Percentiles rank a stretch among this genome's conserved stretches.
Evolutionary conservation across 371 early-diverging fungal genomes (phyloP).

Genomic region (Mucor piriformis): DNA sequence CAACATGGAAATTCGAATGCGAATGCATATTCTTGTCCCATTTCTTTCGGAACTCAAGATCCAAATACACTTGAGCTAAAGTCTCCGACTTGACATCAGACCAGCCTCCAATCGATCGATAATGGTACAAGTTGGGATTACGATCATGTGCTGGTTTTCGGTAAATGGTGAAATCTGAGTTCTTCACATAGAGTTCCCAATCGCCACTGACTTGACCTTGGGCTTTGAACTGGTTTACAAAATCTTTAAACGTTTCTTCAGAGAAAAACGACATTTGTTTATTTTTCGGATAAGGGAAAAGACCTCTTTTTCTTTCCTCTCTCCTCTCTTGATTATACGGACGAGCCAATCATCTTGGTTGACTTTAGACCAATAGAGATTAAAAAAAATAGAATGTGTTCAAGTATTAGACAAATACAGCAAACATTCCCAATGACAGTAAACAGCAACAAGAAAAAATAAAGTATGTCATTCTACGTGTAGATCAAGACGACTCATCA

Average conservation of each 20-base stretch:
- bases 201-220: not conserved
- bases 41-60: conserved; percentile 48
- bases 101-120: conserved; percentile 34
- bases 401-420: no score
- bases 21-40: conserved; percentile 54
- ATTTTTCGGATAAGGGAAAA: no score
- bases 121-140: conserved; percentile 30
- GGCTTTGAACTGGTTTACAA: conserved; percentile 13
- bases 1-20: conserved; percentile 30
- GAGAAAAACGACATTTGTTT: conserved; percentile 23
- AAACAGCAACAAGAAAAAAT: no score
- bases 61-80: conserved; percentile 37
- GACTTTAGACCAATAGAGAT: no score
- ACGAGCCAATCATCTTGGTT: no score
- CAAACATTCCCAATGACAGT: no score
- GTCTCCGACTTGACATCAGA: conserved; percentile 27
- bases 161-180: conserved; percentile 29
- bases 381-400: no score
- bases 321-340: not conserved
- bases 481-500: no score
- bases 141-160: conserved; percentile 16
- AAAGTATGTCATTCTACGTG: no score
- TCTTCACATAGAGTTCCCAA: conserved; percentile 35
- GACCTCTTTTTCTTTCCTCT: not conserved
- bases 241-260: conserved; percentile 13